Percentiles rank a stretch among this genome's conserved stretches.
Conservation (phyloP, 148 eudicot species). For the Arbutus unedo region DNA sequence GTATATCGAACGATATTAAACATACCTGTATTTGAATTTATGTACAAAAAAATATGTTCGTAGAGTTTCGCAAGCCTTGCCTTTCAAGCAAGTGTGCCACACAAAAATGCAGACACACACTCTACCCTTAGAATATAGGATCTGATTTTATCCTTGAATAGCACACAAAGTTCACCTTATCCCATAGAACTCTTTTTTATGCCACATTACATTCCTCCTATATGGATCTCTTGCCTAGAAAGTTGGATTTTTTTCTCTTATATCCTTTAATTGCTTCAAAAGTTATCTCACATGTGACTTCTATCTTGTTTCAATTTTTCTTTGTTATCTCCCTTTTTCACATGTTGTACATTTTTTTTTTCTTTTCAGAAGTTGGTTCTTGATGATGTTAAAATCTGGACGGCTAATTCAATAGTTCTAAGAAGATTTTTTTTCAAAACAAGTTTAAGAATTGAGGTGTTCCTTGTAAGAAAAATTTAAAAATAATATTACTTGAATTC, state of each 20-base stretch:
- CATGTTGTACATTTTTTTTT: not conserved
- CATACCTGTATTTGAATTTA: too few relatives aligned
- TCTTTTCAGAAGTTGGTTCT: too few relatives aligned
- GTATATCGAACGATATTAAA: too few relatives aligned
- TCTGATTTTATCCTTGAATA: slow-evolving; percentile 16
- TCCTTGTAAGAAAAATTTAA: too few relatives aligned
- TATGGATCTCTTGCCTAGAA: not conserved
- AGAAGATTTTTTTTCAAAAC: too few relatives aligned
- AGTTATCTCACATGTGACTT: not conserved
- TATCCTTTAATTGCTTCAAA: slow-evolving; percentile 16
- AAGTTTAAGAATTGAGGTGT: too few relatives aligned
- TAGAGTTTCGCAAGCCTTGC: not conserved
- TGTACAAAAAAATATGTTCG: too few relatives aligned
- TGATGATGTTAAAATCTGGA: too few relatives aligned
- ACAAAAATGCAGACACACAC: not conserved
- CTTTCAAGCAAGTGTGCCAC: not conserved
- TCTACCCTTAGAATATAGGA: not conserved
- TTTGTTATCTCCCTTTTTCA: not conserved
- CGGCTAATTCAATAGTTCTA: too few relatives aligned
- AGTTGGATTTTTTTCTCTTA: not conserved
- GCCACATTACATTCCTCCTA: not conserved
- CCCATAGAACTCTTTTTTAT: not conserved
- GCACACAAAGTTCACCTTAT: slow-evolving; percentile 16
- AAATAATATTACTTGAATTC: too few relatives aligned
- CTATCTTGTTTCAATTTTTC: not conserved